Evolutionary conservation across 805 yeast genomes (phyloP).

Genomic region (Saturnispora sanitii): DNA sequence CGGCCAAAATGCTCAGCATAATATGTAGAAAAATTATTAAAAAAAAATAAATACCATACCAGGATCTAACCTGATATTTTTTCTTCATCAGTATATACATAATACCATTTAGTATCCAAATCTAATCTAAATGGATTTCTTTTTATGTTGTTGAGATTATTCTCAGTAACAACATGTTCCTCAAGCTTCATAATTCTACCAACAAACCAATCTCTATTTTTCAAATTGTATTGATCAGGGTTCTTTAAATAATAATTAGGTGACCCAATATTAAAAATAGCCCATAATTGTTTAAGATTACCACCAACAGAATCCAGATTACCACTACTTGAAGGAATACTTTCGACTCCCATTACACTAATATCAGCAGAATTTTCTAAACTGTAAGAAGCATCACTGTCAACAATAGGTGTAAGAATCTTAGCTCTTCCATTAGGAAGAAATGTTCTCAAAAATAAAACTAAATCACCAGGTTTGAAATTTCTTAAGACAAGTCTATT

Average conservation of each 20-base stretch:
- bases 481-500: constrained; percentile 55
- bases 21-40: not conserved
- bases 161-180: constrained; percentile 41
- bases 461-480: constrained; percentile 69
- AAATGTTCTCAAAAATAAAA: constrained; percentile 70
- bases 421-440: constrained; percentile 9
- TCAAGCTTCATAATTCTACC: constrained; percentile 56
- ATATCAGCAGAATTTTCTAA: constrained; percentile 7
- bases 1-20: too few relatives aligned
- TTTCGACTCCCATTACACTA: constrained; percentile 5
- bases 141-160: constrained; percentile 25
- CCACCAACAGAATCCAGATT: not conserved
- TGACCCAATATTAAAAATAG: constrained; percentile 83
- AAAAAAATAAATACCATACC: not conserved
- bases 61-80: constrained; percentile 4
- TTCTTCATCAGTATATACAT: constrained; percentile 45
- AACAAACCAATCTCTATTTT: constrained; percentile 71
- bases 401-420: not conserved
- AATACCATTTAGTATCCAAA: constrained; percentile 54
- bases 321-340: not conserved
- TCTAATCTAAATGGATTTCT: constrained; percentile 61
- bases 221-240: constrained; percentile 18
- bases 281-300: constrained; percentile 57
- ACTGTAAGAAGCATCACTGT: constrained; percentile 6
- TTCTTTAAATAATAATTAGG: constrained; percentile 70